Evolutionary conservation across 306 rosid species (phyloP), one percentile per base, ranked within the genome.

Genomic region (Prinsepia uniflora): DNA sequence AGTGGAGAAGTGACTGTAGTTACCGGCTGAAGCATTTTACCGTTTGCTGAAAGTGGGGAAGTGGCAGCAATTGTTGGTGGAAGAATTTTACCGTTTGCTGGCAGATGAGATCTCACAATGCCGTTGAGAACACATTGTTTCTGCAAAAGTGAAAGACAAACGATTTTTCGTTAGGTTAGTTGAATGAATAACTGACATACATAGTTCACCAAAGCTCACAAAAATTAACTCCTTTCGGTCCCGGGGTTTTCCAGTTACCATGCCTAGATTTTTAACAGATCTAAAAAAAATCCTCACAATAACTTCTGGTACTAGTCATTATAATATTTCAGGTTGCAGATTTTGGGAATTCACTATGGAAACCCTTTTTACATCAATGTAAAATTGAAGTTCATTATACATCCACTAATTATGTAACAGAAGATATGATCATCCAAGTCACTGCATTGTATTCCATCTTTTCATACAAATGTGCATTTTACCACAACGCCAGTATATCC

Each of bases 91-190:
- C 52, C 56, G 63, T 72, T 53, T 53, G 57, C 57, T 36, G 81
- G 41, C 56, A 46, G 71, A 70, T 76, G 79, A 75, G 82, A 77
- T 65, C 76, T 87, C 72, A 72, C 47, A 79, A 72, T 18, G 76
- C 61, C 63, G 13, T 75, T 79, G 85, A 17, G 73, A 79, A 65
- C 75, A 67, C 81, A 69, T 75, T 71, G 87, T 75, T 82, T 87
- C 90, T 87, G 80, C 72, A 40, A 24, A 30, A 36, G 78, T 68
- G 62, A 67, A 62, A 72, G 53, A 81, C 22, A 49, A 36, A 48
- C 30, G 44, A 67, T 34, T 15, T 65, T 73, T 61, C 58, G 60
- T 77, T 44, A 67, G 61, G 49, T 19, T 24, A 52, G 42, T 18
- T 39, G 60, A 20, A 60, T 71, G 43, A 34, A 43, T 55, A 64